Conservation (phyloP, 176 grass and related monocot species). For the Typha latifolia region DNA sequence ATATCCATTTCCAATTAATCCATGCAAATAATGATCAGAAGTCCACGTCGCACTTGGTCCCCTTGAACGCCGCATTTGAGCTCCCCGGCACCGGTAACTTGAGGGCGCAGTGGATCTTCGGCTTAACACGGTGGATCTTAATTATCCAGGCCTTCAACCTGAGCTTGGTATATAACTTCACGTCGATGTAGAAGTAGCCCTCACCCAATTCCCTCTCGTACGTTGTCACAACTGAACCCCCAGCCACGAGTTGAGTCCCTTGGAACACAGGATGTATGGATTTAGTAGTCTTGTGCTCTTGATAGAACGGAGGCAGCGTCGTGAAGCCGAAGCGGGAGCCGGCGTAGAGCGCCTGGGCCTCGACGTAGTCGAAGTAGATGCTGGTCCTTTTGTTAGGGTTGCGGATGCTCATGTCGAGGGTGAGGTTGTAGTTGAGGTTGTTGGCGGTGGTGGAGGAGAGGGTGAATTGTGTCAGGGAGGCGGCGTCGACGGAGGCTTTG, state of each 20-base stretch:
- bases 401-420: not conserved
- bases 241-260: not conserved
- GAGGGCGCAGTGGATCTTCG: not conserved
- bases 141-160: not conserved
- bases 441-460: not conserved
- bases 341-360: not conserved
- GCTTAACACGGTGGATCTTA: not conserved
- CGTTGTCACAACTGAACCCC: not conserved
- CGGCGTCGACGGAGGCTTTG: not conserved
- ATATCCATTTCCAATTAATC: too few relatives aligned
- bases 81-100: not conserved
- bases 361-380: constrained; percentile 8
- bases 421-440: constrained; percentile 4
- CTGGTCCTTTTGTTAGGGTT: not conserved
- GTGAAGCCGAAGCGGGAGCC: not conserved
- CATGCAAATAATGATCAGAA: too few relatives aligned
- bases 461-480: not conserved
- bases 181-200: not conserved
- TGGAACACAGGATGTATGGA: not conserved
- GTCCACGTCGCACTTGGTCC: not conserved
- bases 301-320: not conserved
- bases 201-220: not conserved
- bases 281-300: not conserved
- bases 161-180: not conserved
- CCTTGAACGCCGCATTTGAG: not conserved